Base-by-base conservation (phyloP, 768 basidiomycete species). In the Pleurotus giganteus region DNA sequence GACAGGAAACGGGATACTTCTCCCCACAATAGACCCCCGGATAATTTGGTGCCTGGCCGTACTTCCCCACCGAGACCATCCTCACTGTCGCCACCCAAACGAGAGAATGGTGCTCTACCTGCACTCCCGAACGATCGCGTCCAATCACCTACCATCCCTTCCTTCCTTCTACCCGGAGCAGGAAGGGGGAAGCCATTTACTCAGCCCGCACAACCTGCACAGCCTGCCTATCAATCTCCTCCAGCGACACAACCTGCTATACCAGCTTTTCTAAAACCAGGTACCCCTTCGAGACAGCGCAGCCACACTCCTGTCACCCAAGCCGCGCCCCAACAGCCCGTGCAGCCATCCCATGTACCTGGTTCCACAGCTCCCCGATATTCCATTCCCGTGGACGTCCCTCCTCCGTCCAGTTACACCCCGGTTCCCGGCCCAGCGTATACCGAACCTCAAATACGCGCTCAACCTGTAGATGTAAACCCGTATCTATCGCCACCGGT, bases 1-100 rank as follows among this genome's bases (percentile, higher is more conserved):
- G 57, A 45, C 29, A 59, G 44, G 34, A 46, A 46, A 58, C 64
- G n/a, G 34, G 58, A 43, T 60, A 57, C 54, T 19, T 37, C 36
- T 17, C 47, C 17, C 24, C 54, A 28, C 51, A 55, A 19, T 29
- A 44, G 27, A 44, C 47, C 46, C 51, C 56, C 15, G 44, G 29
- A 19, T 53, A 45, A 55, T n/a, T 45, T 27, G n/a, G 57, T 28
- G 19, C 37, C 44, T 51, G 49, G 49, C 15, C 55, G 15, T 42
- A 26, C 27, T 6, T n/a, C 28, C 42, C 24, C 44, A 28, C 57
- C 41, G 9, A 28, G 23, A 29, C 46, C 52, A 53, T 12, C 52
- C 13, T 53, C 58, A 11, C 13, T 26, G 12, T 54, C 57, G n/a
- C n/a, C n/a, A 47, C 57, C 27, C 8, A 41, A 44, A 8, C 49